Evolutionary conservation across 2,329 filamentous ascomycete genomes (phyloP), one percentile per base, ranked within the genome.

Genomic region (Penicillium verrucosum): DNA sequence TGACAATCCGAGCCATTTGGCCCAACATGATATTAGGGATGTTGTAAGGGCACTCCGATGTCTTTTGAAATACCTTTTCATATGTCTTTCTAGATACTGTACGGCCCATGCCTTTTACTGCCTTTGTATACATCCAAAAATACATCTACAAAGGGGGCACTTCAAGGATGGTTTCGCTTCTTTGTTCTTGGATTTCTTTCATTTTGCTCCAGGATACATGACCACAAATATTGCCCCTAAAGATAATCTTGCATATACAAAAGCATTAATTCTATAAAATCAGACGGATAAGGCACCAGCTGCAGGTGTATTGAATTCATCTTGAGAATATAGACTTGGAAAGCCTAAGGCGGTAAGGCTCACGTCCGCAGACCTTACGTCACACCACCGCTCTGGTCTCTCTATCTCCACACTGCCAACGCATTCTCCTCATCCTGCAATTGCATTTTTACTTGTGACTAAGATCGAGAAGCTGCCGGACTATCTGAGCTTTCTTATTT

Each of bases 341-440:
- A 40, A 25, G 49, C 30, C 21, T 14, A 23, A 51, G 40, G 49
- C 49, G 38, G 49, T 45, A 44, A 51, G 38, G 29, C 38, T 23
- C 21, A 6, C 27, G 10, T 34, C 38, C 34, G 52, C 51, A 23
- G 51, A 55, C 38, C 42, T 37, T 55, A 55, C 52, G 52, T 55
- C 52, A 55, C 45, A 55, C 52, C 45, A 49, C 52, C 52, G 43
- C 42, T 53, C 44, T 47, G 43, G 27, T 47, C 51, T 53, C 43
- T 30, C 29, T 29, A 55, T 49, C 52, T 55, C 52, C 52, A 55
- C 52, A 50, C 47, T 55, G 52, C 45, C 52, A 55, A 55, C 52
- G 52, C 52, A 55, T 55, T 46, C 38, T 18, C 52, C 27, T n/a
- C 25, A 34, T 16, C 37, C 27, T 18, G n/a, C 51, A 30, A 9